Percentiles rank a stretch among this genome's conserved stretches.
Evolutionary conservation across 75 land plant genomes (phyloP).

Genomic region (Sequoiadendron giganteum): DNA sequence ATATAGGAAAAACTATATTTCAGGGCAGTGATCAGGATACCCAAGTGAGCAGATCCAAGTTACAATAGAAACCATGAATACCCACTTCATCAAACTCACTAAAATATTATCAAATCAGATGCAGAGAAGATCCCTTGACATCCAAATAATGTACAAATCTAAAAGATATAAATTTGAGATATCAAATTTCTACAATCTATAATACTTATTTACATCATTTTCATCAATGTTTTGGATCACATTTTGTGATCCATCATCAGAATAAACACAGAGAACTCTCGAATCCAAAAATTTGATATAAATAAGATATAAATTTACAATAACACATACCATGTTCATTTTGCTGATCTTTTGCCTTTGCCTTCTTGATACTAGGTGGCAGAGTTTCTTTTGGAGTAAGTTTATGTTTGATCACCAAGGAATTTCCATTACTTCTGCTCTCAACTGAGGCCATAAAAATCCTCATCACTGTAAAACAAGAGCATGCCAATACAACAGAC

Average conservation of each 20-base stretch:
- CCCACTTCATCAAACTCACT: not conserved
- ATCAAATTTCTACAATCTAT: too few species aligned
- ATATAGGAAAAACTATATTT: not conserved
- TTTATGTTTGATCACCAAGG: too few species aligned
- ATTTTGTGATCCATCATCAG: too few species aligned
- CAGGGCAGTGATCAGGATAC: not conserved
- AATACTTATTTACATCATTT: too few species aligned
- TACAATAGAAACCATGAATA: not conserved
- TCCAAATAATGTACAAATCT: not conserved
- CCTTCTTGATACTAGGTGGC: not conserved
- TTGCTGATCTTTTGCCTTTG: not conserved
- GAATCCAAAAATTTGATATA: too few species aligned
- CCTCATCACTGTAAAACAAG: not conserved
- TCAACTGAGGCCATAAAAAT: not conserved
- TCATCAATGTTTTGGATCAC: too few species aligned
- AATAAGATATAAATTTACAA: not conserved
- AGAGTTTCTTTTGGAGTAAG: not conserved
- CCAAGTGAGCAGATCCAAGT: not conserved
- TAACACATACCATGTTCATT: constrained; percentile 2
- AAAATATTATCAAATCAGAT: too few species aligned
- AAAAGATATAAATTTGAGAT: not conserved
- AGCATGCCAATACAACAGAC: not conserved
- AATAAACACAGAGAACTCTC: too few species aligned
- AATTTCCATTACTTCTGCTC: not conserved
- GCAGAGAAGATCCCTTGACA: too few species aligned